Conservation (phyloP, 768 basidiomycete genomes). For the Dentipellis sp. region DNA sequence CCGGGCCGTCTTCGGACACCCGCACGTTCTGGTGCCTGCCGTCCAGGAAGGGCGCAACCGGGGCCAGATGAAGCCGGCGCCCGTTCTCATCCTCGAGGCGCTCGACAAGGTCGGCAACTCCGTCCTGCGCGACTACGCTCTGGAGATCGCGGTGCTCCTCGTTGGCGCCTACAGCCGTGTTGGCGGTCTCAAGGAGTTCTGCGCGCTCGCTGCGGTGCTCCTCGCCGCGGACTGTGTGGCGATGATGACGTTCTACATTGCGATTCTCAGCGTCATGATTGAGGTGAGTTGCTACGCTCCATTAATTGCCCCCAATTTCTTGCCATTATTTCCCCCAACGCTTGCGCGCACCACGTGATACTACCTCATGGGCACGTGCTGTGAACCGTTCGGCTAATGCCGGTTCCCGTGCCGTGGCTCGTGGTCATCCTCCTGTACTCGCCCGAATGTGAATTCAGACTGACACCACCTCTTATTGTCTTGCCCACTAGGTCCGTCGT, state of each 20-base stretch:
- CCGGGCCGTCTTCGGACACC: conserved; percentile 80
- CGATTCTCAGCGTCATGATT: conserved; percentile 90
- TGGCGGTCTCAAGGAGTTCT: conserved; percentile 87
- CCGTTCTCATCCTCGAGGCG: conserved; percentile 78
- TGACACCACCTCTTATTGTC: conserved; percentile 4
- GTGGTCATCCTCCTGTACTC: conserved; percentile 3
- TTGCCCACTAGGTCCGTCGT: conserved; percentile 47
- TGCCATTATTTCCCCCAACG: conserved; percentile 1
- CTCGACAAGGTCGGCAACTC: conserved; percentile 69
- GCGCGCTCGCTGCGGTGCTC: conserved; percentile 86
- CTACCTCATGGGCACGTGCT: neutral
- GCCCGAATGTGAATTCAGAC: neutral
- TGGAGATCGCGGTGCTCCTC: conserved; percentile 85
- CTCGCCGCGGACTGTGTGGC: conserved; percentile 81
- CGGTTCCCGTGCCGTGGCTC: neutral
- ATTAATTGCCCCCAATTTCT: too few species aligned
- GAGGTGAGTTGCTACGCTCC: conserved; percentile 46
- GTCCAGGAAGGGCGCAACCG: conserved; percentile 21
- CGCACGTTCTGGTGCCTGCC: conserved; percentile 32
- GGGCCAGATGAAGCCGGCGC: conserved; percentile 61
- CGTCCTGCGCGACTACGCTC: conserved; percentile 86
- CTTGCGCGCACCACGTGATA: neutral
- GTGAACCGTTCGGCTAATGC: too few species aligned
- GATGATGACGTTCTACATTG: conserved; percentile 84
- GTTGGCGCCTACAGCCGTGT: conserved; percentile 84